Evolutionary conservation across 23 red algal species (phyloP), one percentile per base, ranked within the genome.

Genomic region (Gracilaria vermiculophylla): DNA sequence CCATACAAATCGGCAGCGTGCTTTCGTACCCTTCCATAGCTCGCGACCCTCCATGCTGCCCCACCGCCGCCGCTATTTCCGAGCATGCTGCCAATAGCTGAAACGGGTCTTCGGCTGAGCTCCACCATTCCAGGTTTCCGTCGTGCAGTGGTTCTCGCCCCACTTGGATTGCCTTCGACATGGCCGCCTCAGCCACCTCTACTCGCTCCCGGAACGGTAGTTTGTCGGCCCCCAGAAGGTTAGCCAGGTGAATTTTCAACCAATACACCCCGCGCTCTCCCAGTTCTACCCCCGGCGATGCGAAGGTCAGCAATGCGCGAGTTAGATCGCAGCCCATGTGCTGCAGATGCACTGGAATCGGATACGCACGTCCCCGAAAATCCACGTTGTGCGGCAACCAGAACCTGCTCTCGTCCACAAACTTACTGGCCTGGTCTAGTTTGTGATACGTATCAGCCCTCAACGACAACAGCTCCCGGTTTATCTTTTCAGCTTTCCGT

Each of bases 361-460:
- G 96, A 65, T 98, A 98, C 17, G 96, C 96, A n/a, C 96, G 86
- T 29, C 96, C 96, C 1, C 96, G 92, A 60, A 98, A 98, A 62
- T 98, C 96, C 39, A 98, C 75, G 48, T 95, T 95, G 54, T 98
- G 96, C 4, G 96, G 96, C 40, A 98, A 71, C 76, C 92, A 98
- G 20, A 98, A 90, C 1, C 82, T 43, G 17, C 76, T 81, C 42
- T 91, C 85, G 7, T 86, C 35, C 24, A 78, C 54, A 69, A 95
- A 94, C 73, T 70, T 55, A 16, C 66, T 32, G 25, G 92, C 92
- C 47, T 94, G 76, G 31, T 76, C 52, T 31, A 98, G 35, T 61
- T 76, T 81, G 57, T 95, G 89, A 33, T 52, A 50, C 19, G 88
- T 94, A 50, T 95, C 86, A 43, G 88, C 94, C 2, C 90, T 78